Evolutionary conservation across 2,329 filamentous ascomycete genomes (phyloP).

Genomic region (Lasiodiplodia hormozganensis): DNA sequence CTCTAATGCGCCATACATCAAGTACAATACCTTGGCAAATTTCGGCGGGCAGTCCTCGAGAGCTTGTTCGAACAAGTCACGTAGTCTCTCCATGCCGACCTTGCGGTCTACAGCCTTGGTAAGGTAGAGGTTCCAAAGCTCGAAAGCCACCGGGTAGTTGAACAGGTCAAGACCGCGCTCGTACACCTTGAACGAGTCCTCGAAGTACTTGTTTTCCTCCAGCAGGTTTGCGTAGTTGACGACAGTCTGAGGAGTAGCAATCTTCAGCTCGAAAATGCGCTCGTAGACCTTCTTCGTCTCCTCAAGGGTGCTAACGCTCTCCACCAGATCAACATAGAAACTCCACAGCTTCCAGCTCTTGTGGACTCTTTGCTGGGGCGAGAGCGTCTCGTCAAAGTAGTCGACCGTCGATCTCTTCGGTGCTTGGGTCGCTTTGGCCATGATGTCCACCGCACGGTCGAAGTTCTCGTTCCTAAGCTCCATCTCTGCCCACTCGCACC

Average conservation of each 20-base stretch:
- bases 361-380: slow-evolving; percentile 94
- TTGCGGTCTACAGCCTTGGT: slow-evolving; percentile 97
- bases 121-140: slow-evolving; percentile 97
- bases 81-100: slow-evolving; percentile 90
- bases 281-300: slow-evolving; percentile 96
- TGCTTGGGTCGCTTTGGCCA: slow-evolving; percentile 97
- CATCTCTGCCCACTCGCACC: slow-evolving; percentile 99
- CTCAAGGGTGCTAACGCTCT: slow-evolving; percentile 88
- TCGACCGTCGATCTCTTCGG: slow-evolving; percentile 98
- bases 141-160: slow-evolving; percentile 96
- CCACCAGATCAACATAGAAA: slow-evolving; percentile 97
- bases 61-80: slow-evolving; percentile 96
- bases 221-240: slow-evolving; percentile 97
- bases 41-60: slow-evolving; percentile 93
- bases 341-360: slow-evolving; percentile 99
- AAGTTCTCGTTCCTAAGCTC: slow-evolving; percentile 96
- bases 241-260: slow-evolving; percentile 96
- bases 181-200: slow-evolving; percentile 97
- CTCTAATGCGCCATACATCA: slow-evolving; percentile 98
- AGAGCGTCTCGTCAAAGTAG: slow-evolving; percentile 94
- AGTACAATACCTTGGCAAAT: slow-evolving; percentile 93
- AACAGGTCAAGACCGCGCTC: slow-evolving; percentile 97
- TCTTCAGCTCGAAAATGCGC: slow-evolving; percentile 95
- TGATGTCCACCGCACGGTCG: slow-evolving; percentile 90
- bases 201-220: slow-evolving; percentile 93